Conservation (phyloP, 2,329 filamentous ascomycete genomes). For the Penicillium sp. region DNA sequence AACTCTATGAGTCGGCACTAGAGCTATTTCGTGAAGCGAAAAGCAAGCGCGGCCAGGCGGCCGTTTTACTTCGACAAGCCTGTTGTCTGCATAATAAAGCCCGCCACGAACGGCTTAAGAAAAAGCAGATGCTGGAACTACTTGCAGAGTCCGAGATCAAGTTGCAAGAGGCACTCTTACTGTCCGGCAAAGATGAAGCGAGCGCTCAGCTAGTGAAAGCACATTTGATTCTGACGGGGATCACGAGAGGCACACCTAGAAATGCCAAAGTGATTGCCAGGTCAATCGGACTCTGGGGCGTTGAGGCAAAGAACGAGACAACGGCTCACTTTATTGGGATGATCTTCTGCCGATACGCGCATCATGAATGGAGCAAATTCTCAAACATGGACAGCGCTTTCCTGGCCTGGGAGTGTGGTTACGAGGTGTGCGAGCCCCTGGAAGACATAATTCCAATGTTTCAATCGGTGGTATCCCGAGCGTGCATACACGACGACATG, state of each 20-base stretch:
- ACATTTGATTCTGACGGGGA: constrained; percentile 24
- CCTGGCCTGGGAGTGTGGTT: constrained; percentile 25
- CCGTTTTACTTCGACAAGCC: constrained; percentile 24
- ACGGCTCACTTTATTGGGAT: constrained; percentile 20
- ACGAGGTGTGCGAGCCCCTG: constrained; percentile 17
- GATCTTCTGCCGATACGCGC: constrained; percentile 21
- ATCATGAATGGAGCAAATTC: constrained; percentile 25
- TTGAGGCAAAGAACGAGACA: constrained; percentile 18
- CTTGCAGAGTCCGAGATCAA: constrained; percentile 11
- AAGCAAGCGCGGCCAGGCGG: constrained; percentile 24
- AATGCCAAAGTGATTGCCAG: constrained; percentile 12
- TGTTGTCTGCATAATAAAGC: constrained; percentile 23
- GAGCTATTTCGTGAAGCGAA: constrained; percentile 14
- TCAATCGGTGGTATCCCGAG: constrained; percentile 20
- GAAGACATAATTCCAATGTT: constrained; percentile 20
- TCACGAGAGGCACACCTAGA: constrained; percentile 14
- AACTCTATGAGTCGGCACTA: constrained; percentile 19
- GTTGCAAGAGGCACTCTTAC: constrained; percentile 7
- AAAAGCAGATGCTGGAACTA: constrained; percentile 1
- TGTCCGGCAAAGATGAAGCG: constrained; percentile 25
- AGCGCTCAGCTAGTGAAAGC: constrained; percentile 21
- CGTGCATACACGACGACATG: constrained; percentile 19
- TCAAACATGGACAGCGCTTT: constrained; percentile 24
- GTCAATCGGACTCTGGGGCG: constrained; percentile 24
- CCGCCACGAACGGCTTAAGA: constrained; percentile 3